phyloP scores from a whole-genome alignment of 352 stramenopile species.

The Peronospora belbahrii region DNA sequence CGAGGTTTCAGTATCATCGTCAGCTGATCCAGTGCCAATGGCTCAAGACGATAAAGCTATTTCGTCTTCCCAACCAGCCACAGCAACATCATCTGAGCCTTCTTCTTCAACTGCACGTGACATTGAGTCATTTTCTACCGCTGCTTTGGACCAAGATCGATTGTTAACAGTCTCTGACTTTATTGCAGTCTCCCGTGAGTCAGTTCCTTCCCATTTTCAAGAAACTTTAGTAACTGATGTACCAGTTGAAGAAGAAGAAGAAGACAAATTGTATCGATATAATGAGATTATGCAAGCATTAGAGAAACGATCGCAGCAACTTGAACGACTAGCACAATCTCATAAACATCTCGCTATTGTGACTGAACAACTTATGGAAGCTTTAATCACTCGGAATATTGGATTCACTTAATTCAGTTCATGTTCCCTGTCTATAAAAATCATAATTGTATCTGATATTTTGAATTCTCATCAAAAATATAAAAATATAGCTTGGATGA shows the following conservation, averaged over 20 bases:
- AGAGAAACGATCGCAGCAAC: slow-evolving; percentile 18
- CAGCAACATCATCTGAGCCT: background rate
- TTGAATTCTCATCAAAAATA: no score
- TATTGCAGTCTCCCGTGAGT: background rate
- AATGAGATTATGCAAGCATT: slow-evolving; percentile 24
- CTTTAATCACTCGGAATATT: slow-evolving; percentile 8
- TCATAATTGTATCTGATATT: no score
- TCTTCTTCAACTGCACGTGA: background rate
- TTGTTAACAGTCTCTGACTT: background rate
- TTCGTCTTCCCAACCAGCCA: background rate
- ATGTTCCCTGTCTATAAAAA: slow-evolving; percentile 1
- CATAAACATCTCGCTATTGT: slow-evolving; percentile 19
- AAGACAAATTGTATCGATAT: slow-evolving; percentile 10
- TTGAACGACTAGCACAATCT: slow-evolving; percentile 14
- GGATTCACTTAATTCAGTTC: background rate
- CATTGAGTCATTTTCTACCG: background rate
- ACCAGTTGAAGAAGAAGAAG: background rate
- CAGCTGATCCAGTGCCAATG: background rate
- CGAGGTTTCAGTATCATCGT: background rate
- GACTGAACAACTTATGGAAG: slow-evolving; percentile 22
- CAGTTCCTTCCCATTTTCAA: background rate
- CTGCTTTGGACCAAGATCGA: background rate
- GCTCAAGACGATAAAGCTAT: background rate
- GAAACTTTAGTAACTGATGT: background rate
- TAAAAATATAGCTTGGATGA: no score